Conservation (phyloP, 768 basidiomycete species). For the Megacollybia marginata region DNA sequence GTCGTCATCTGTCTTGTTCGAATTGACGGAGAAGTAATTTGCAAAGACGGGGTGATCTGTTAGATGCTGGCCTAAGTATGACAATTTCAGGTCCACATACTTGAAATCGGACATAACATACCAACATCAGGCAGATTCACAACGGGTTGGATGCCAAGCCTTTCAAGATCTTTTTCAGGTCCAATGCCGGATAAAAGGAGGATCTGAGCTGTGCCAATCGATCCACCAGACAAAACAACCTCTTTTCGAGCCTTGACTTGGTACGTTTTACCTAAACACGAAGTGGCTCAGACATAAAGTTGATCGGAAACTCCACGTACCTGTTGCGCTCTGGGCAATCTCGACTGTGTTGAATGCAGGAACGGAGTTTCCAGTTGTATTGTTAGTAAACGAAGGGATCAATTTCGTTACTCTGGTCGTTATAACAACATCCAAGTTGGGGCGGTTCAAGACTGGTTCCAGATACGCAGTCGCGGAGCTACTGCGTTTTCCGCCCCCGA, state of each 20-base stretch:
- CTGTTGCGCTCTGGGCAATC: no score
- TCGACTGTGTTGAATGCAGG: no score
- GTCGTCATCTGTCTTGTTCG: conserved; percentile 4
- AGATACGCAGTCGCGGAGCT: conserved; percentile 11
- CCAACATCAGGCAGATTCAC: conserved; percentile 7
- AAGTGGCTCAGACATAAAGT: no score
- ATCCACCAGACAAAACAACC: conserved; percentile 27
- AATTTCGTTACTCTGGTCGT: conserved; percentile 3
- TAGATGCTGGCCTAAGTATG: conserved; percentile 2
- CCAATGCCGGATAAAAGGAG: conserved; percentile 13
- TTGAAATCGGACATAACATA: no score
- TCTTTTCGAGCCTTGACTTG: conserved; percentile 29
- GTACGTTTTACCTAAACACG: no score
- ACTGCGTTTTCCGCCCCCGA: conserved; percentile 7
- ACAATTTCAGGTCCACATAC: not conserved
- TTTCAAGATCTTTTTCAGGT: not conserved
- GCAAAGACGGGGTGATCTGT: conserved; percentile 6
- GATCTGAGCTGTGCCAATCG: conserved; percentile 9
- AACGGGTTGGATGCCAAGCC: conserved; percentile 1
- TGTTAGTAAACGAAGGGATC: no score
- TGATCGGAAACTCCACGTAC: no score
- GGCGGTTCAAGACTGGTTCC: conserved; percentile 5
- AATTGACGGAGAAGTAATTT: conserved; percentile 3
- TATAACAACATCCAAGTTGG: conserved; percentile 11
- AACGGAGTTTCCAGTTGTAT: no score